Evolutionary conservation across 805 yeast species (phyloP), one percentile per base, ranked within the genome.

Genomic region (Lipomyces oligophaga): DNA sequence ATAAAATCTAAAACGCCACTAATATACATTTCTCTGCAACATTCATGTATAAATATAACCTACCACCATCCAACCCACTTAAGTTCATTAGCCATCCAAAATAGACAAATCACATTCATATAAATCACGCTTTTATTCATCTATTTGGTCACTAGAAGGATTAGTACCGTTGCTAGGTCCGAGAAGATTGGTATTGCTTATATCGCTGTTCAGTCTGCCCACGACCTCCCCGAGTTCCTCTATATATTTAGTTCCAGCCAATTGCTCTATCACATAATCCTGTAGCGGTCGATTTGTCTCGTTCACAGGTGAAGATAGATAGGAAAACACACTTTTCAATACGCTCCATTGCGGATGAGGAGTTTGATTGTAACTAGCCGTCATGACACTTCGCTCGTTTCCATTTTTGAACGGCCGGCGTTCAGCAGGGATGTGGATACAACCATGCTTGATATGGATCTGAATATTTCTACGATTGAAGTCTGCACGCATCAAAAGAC

Each of bases 391-490:
- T 13, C 30, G 10, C 7, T 36, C 39, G 8, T 15, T 10, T 13
- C 25, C 30, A 16, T 32, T 38, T 27, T 44, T 44, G 25, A 44
- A 32, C 16, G 47, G 43, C 10, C 47, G 38, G 2, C 47, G 47
- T 20, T 44, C 43, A 15, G 47, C 47, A 15, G 47, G 34, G 24
- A 44, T 44, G 18, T 44, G 47, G 11, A 38, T 44, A 26, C 42
- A 38, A 16, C 38, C 18, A 26, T 44, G 47, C 25, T 33, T 38
- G 22, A 44, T 32, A n/a, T 38, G 47, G 21, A 44, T 11, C 8
- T 38, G 43, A 4, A 44, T 16, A 15, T 13, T 44, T 15, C 38
- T 26, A 15, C 33, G 31, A 10, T 34, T 25, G 15, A 38, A 44
- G 19, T 44, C 41, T 2, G 43, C 47, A 4, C 34, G 15, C 39